Base-by-base conservation (phyloP, 257 asterid genomes). In the Solanum appendiculatum region DNA sequence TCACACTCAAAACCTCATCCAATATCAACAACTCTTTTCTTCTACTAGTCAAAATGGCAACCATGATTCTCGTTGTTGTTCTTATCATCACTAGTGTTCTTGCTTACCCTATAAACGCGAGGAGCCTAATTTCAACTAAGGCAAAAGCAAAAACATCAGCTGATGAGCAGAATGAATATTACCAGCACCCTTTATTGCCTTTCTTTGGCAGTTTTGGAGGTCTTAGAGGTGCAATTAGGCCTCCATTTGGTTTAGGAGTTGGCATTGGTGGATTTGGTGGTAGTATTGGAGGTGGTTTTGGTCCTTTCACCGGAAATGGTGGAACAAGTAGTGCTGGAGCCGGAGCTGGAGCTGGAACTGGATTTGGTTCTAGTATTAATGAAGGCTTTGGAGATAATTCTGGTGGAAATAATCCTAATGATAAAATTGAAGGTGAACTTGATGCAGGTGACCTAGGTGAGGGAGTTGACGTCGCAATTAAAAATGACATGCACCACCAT, bases 141-240 rank as follows among this genome's bases (percentile, higher is more conserved):
- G 74, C 63, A 73, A 64, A 56, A 29, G 1, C 75, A 15, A 39
- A 56, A 29, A 20, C 82, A 10, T 33, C 40, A 40, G 40, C 33
- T 3, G 91, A 85, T 27, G 83, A 44, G 37, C 90, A 86, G 15
- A 85, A 84, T 84, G 56, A 86, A 33, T 91, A 87, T 86, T 89
- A 88, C 74, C 93, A 85, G 33, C 93, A 78, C 51, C 88, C 82
- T 42, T 48, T 89, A 2, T 88, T 56, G 0, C 91, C 90, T 20
- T 68, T 42, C 6, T 90, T 84, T 12, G 34, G 89, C 0, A 83
- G 87, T 23, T 85, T 77, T 31, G 90, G 92, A 10, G 86, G 87
- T 0, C 7, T 16, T 18, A 27, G 86, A 34, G 86, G 91, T 84
- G 70, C 86, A 33, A 40, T 58, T 25, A 37, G 89, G 60, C 77